Evolutionary conservation across 345 rosid genomes (phyloP).

Genomic region (Linum trigynum): DNA sequence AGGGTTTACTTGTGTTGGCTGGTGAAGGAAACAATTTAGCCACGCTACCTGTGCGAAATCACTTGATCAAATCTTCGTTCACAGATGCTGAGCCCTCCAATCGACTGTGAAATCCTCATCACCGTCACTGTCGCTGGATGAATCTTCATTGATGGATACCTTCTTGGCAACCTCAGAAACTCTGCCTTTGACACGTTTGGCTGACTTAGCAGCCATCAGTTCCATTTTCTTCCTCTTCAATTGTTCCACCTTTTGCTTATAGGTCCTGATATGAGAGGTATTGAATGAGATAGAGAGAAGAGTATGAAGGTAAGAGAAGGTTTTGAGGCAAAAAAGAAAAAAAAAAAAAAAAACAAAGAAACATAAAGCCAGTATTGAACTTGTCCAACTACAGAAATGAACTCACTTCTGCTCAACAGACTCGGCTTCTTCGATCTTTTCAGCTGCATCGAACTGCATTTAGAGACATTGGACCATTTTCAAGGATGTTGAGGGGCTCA

Average conservation of each 20-base stretch:
- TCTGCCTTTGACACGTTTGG: conserved; percentile 36
- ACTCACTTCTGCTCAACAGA: conserved; percentile 79
- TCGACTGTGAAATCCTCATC: conserved; percentile 65
- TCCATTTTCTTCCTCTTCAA: conserved; percentile 64
- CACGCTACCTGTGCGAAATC: too few species aligned
- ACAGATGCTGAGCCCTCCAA: conserved; percentile 96
- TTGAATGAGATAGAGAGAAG: neutral
- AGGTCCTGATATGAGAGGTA: conserved; percentile 29
- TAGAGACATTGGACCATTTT: neutral
- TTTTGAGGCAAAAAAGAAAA: neutral
- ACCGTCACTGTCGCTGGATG: conserved; percentile 54
- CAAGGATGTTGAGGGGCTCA: neutral
- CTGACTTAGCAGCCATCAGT: conserved; percentile 46
- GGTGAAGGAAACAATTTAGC: too few species aligned
- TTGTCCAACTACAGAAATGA: neutral
- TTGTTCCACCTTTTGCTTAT: conserved; percentile 53
- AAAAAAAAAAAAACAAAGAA: neutral
- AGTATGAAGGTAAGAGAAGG: neutral
- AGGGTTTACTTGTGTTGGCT: too few species aligned
- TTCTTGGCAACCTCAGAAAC: conserved; percentile 27
- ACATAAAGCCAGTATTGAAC: neutral
- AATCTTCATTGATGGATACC: conserved; percentile 33
- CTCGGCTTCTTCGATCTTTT: conserved; percentile 77
- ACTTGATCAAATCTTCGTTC: conserved; percentile 11
- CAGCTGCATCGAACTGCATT: conserved; percentile 93